phyloP scores from a whole-genome alignment of 441 rosid genomes.

The Mallotus repandus region DNA sequence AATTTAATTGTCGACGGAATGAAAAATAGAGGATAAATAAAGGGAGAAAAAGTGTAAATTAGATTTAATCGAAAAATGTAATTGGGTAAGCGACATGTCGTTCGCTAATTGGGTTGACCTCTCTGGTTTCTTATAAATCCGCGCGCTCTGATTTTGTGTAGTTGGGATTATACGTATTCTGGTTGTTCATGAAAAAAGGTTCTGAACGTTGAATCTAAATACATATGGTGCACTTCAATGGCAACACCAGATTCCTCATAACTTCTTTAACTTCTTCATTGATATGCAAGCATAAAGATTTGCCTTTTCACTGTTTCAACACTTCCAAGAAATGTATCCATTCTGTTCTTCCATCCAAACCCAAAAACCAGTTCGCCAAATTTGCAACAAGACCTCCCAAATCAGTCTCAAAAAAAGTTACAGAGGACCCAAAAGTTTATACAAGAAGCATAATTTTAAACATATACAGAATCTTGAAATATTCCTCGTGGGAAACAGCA shows the following conservation, averaged over 20 bases:
- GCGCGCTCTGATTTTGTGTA: not conserved
- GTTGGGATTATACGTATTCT: not conserved
- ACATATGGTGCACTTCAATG: constrained; percentile 12
- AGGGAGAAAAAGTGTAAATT: too few species aligned
- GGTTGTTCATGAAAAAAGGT: not conserved
- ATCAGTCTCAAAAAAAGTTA: constrained; percentile 9
- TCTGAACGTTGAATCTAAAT: not conserved
- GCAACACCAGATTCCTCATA: constrained; percentile 15
- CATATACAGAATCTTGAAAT: constrained; percentile 63
- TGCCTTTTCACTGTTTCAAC: not conserved
- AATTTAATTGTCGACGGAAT: too few species aligned
- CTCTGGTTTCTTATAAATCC: not conserved
- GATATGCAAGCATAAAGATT: not conserved
- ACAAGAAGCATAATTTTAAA: constrained; percentile 53
- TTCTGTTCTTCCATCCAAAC: constrained; percentile 37
- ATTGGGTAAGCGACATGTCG: too few species aligned
- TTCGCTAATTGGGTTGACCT: too few species aligned
- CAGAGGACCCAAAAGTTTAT: constrained; percentile 40
- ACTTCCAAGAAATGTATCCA: constrained; percentile 21
- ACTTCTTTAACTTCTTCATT: constrained; percentile 12
- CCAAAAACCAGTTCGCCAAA: constrained; percentile 23
- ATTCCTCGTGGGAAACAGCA: constrained; percentile 77
- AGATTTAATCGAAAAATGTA: too few species aligned
- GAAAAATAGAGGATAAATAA: too few species aligned
- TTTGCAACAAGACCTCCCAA: constrained; percentile 18